These are phyloP conservation scores for Tagetes patula DNA, from an alignment of 129 eudicot species.

Conservation along the genomic window DNA sequence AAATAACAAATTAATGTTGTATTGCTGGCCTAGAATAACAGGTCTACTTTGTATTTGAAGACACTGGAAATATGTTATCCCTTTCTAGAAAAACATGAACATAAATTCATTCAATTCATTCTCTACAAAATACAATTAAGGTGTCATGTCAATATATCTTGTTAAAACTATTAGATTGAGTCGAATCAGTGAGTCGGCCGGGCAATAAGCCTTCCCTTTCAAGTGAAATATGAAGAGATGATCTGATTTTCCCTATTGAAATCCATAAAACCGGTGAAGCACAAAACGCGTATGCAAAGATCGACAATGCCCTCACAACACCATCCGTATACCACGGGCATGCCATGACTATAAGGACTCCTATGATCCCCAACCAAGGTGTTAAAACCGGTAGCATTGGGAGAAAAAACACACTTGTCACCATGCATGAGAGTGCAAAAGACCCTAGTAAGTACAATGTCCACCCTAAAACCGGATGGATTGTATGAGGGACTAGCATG, in stretches of 20 bases:
- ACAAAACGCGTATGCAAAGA: conserved; percentile 74
- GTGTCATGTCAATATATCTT: conserved; percentile 49
- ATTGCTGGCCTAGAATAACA: no score
- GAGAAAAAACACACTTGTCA: conserved; percentile 49
- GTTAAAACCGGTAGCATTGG: conserved; percentile 60
- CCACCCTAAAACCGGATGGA: conserved; percentile 89
- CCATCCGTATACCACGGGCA: conserved; percentile 80
- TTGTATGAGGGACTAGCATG: conserved; percentile 65
- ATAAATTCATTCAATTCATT: neutral
- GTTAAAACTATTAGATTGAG: conserved; percentile 46
- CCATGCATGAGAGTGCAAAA: conserved; percentile 51
- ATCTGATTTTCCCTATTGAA: conserved; percentile 46
- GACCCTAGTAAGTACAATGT: conserved; percentile 58
- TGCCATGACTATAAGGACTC: conserved; percentile 72
- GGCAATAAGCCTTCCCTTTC: conserved; percentile 76
- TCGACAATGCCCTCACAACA: conserved; percentile 65
- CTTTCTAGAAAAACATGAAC: neutral
- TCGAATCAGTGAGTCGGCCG: conserved; percentile 44
- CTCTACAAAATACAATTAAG: neutral
- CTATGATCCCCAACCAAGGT: conserved; percentile 65
- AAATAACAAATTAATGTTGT: no score
- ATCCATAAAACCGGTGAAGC: conserved; percentile 61
- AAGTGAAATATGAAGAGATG: conserved; percentile 54
- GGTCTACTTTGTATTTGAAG: no score
- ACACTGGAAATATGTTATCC: no score